These are phyloP conservation scores for Backusella luteola DNA, from an alignment of 192 early-diverging fungal species.

Conservation along the genomic window DNA sequence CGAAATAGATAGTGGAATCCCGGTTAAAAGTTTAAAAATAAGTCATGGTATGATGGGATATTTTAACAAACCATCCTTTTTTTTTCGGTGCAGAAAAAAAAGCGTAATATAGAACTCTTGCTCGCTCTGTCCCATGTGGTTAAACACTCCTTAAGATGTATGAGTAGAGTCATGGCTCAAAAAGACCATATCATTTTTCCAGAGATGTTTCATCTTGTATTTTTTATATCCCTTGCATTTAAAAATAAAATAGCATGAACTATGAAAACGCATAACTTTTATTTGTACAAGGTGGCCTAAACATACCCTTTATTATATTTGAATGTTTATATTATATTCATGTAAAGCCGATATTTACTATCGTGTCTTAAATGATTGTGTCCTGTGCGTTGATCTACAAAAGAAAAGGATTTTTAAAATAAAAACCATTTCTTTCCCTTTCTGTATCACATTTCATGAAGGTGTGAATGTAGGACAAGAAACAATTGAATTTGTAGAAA, in stretches of 20 bases:
- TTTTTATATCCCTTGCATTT: no score
- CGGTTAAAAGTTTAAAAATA: no score
- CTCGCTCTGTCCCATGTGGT: not conserved
- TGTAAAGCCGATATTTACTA: not conserved
- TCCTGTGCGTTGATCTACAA: constrained; percentile 6
- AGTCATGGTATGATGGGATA: no score
- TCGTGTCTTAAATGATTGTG: not conserved
- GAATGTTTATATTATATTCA: not conserved
- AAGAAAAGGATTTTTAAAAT: not conserved
- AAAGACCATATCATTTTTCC: not conserved
- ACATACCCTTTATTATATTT: not conserved
- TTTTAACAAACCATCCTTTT: no score
- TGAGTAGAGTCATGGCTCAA: not conserved
- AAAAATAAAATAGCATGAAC: no score
- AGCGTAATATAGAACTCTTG: not conserved
- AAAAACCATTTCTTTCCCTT: not conserved
- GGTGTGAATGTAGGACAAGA: not conserved
- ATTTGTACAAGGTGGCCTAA: not conserved
- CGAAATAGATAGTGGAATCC: not conserved
- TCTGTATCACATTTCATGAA: not conserved
- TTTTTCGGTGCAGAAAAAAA: not conserved
- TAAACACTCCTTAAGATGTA: not conserved
- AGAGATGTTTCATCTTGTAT: no score
- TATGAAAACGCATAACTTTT: no score
- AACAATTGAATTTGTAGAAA: not conserved